Evolutionary conservation across 257 asterid genomes (phyloP).

Genomic region (Haberlea rhodopensis): DNA sequence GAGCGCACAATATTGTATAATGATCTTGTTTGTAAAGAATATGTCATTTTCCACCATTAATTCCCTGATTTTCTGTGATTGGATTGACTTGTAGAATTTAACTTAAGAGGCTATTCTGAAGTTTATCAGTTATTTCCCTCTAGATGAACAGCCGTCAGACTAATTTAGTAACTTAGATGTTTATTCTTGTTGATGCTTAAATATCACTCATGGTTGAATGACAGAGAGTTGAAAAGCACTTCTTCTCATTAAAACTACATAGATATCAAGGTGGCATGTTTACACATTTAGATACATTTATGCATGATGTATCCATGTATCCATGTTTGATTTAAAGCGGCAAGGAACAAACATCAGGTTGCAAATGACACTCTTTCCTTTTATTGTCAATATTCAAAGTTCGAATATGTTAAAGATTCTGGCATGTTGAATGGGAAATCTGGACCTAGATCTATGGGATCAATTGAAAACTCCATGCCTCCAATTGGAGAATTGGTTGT

Average conservation of each 20-base stretch:
- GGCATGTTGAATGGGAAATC: constrained; percentile 49
- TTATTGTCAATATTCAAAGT: constrained; percentile 14
- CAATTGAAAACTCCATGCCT: constrained; percentile 58
- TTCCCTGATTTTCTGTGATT: background rate
- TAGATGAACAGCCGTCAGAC: constrained; percentile 7
- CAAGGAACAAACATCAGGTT: constrained; percentile 13
- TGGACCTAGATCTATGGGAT: constrained; percentile 46
- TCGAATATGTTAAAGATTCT: constrained; percentile 42
- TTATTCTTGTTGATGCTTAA: constrained; percentile 17
- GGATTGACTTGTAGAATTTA: constrained; percentile 7
- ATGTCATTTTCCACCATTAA: background rate
- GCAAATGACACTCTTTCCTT: constrained; percentile 14
- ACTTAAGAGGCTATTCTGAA: constrained; percentile 13
- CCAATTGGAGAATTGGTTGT: constrained; percentile 69
- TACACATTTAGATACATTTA: constrained; percentile 21
- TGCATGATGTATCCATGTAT: constrained; percentile 18
- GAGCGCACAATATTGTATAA: constrained; percentile 15
- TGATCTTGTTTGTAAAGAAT: constrained; percentile 8
- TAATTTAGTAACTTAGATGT: constrained; percentile 6
- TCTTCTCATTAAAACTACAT: constrained; percentile 26
- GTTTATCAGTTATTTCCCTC: background rate
- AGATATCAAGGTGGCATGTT: constrained; percentile 16
- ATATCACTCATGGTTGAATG: constrained; percentile 5
- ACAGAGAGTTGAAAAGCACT: constrained; percentile 3
- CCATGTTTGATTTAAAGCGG: constrained; percentile 20